Base-by-base conservation (phyloP, 2,329 filamentous ascomycete genomes). In the Aspergillus luchuensis region DNA sequence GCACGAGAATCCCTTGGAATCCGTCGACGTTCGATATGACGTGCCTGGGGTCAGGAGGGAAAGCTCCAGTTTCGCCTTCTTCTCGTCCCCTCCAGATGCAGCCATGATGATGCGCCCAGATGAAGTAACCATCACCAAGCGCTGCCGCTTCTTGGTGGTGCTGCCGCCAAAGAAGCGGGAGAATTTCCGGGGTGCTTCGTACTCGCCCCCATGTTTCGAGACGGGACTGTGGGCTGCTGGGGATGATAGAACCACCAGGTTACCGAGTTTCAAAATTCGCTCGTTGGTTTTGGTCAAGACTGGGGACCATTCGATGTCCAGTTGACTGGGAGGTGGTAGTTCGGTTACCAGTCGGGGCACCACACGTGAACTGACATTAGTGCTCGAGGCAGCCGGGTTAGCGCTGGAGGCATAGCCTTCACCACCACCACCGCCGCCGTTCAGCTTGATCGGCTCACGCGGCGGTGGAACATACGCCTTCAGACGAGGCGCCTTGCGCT, bases 251-350 rank as follows among this genome's bases (percentile, higher is more conserved):
- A 99, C 93, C 76, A 92, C 86, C 64, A 97, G 80, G 70, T 99
- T 97, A 2, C 95, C 95, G 21, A 99, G 82, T 75, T 96, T 97
- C 64, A 99, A 77, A 67, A 99, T 99, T 38, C 95, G 87, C 77
- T 99, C 95, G 71, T 98, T 97, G 61, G 87, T 89, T 70, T 89
- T 88, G 8, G 91, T 97, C 58, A 99, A 81, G 4, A 99, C 93
- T 0, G 95, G 95, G 0, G 94, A 97, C 95, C 95, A 99, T 77
- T 99, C 95, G 59, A 99, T 96, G 72, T 99, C 95, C 25, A 99
- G 82, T 75, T 98, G 95, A 54, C 91, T 97, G 0, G 95, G 95
- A n/a, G 95, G 94, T 15, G 95, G 92, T 8, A 99, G 83, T 75
- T 99, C 95, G 1, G 95, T 98, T 62, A 99, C 96, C 62, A 97